Base-by-base conservation (phyloP, 441 rosid genomes). In the Pelargonium myrrhifolium region DNA sequence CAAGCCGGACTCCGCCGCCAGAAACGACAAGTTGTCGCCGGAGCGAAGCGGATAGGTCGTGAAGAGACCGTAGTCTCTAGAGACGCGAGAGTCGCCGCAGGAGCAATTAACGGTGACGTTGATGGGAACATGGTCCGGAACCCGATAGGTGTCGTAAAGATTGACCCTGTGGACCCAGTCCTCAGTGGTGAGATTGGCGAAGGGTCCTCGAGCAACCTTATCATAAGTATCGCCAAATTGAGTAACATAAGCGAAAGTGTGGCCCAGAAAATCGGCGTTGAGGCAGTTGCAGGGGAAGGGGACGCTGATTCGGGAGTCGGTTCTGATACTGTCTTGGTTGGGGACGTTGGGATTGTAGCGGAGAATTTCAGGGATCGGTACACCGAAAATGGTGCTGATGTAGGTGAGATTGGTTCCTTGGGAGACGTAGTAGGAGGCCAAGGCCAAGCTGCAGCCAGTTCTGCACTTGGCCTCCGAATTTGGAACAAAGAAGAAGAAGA, bases 21-120 rank as follows among this genome's bases (percentile, higher is more conserved):
- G 7, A 22, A 65, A 37, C 2, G 78, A 61, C 51, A 83, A 65
- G 20, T 69, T 79, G 24, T 87, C 85, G 0, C 55, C 78, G 0
- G 77, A 45, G 63, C 79, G 76, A 17, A 85, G 79, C 1, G 92
- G 89, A 58, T 81, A 85, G 3, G 92, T 85, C 9, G 65, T 8
- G 63, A 87, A 82, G 72, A 85, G 58, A 22, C 88, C 88, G 15
- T 79, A 85, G 15, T 77, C 73, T 51, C 63, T 74, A 1, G 89
- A 85, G 9, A 81, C 79, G 5, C 26, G 6, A 31, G 64, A 43
- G 22, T 82, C 68, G 31, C 92, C 89, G 39, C 92, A 87, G 0
- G 92, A 83, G 70, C 89, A 85, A 63, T 87, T 87, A 17, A 87
- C 78, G 1, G 85, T 81, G 18, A 85, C 87, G 5, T 83, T 81